These are phyloP conservation scores for Fusarium sp. DNA, from an alignment of 2,329 filamentous ascomycete species.

Conservation along the genomic window DNA sequence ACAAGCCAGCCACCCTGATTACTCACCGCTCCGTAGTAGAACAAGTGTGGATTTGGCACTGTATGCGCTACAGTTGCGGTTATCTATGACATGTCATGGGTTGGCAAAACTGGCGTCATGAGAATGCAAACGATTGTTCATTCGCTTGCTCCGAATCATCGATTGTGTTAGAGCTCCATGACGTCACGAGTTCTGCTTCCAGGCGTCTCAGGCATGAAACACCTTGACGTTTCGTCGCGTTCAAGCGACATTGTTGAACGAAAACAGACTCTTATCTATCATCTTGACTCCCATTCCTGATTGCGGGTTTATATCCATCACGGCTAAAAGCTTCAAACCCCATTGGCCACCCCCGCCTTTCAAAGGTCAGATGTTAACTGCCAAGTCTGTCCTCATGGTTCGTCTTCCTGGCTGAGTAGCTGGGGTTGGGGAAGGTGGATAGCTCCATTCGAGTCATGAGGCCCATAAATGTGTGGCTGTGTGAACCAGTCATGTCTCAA, in stretches of 20 bases:
- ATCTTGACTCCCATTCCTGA: neutral
- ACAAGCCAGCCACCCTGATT: neutral
- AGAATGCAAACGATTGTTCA: neutral
- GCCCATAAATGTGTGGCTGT: conserved; percentile 32
- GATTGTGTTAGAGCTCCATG: neutral
- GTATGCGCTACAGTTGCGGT: neutral
- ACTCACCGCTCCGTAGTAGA: neutral
- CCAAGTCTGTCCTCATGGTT: conserved; percentile 20
- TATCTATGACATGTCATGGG: neutral
- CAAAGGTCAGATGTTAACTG: conserved; percentile 10
- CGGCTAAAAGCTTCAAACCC: neutral
- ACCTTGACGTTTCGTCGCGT: conserved; percentile 4
- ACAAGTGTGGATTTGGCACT: neutral
- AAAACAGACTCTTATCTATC: neutral
- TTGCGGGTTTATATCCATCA: neutral
- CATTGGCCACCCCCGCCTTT: conserved; percentile 20
- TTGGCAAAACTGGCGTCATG: neutral
- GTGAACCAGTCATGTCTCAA: conserved; percentile 16
- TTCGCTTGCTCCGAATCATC: neutral
- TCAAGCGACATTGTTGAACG: neutral
- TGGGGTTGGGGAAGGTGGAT: conserved; percentile 15
- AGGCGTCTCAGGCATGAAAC: neutral
- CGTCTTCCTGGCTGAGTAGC: conserved; percentile 1
- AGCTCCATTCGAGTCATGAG: conserved; percentile 25
- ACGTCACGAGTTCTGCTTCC: conserved; percentile 14